Percentiles rank a stretch among this genome's conserved stretches.
Conservation (phyloP, 1,139 yeast genomes). For the Scheffersomyces titani region DNA sequence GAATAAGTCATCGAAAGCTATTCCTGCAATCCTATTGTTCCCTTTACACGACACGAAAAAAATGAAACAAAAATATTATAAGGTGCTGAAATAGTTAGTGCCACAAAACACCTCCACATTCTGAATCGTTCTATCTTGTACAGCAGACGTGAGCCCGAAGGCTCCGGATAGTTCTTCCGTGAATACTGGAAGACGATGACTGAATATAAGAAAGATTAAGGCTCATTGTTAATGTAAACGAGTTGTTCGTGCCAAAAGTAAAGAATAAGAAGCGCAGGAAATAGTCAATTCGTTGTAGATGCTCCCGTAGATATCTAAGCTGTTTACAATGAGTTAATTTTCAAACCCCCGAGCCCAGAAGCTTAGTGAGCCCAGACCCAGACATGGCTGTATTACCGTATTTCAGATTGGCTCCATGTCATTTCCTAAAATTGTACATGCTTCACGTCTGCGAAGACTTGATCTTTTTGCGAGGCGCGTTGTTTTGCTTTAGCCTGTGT, state of each 20-base stretch:
- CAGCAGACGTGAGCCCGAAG: too few species aligned
- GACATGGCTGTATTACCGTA: background rate
- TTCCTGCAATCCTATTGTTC: background rate
- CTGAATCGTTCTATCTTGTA: background rate
- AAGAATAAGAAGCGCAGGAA: too few species aligned
- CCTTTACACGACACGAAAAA: background rate
- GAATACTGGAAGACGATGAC: too few species aligned
- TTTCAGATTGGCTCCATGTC: background rate
- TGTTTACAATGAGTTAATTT: background rate
- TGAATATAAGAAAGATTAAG: too few species aligned
- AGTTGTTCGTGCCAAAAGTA: too few species aligned
- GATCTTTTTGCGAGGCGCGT: background rate
- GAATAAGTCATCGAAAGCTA: background rate
- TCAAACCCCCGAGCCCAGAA: background rate
- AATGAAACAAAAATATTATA: background rate
- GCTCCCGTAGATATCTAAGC: background rate
- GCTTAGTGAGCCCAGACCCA: background rate
- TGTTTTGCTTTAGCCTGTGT: background rate
- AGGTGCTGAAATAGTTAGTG: background rate
- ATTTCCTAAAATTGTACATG: background rate
- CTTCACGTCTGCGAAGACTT: background rate
- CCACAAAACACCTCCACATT: background rate
- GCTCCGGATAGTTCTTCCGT: too few species aligned
- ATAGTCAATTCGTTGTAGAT: too few species aligned
- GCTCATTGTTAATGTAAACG: too few species aligned